A percentile compares a stretch with the other conserved stretches of the same genome.
phyloP scores from a whole-genome alignment of 257 asterid genomes.

The Mentha longifolia region DNA sequence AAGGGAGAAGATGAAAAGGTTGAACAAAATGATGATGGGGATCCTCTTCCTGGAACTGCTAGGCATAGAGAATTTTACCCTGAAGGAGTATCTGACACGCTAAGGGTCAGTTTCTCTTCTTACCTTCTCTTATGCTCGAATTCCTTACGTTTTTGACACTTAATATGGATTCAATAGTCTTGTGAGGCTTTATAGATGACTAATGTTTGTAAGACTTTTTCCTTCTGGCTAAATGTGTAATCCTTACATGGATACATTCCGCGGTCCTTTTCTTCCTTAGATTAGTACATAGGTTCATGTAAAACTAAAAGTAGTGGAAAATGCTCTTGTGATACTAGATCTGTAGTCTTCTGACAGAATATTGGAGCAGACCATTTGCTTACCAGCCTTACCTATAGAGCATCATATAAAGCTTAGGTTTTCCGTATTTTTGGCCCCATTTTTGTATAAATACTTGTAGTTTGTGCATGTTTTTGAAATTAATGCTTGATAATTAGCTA shows the following conservation, averaged over 20 bases:
- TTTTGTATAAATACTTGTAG: conserved; percentile 7
- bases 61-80: conserved; percentile 99
- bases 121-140: conserved; percentile 22
- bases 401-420: neutral
- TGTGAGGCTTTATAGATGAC: neutral
- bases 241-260: neutral
- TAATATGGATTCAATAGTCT: conserved; percentile 28
- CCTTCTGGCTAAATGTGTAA: neutral
- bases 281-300: neutral
- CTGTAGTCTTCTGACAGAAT: neutral
- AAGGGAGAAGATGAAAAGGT: conserved; percentile 70
- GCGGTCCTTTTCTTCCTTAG: neutral
- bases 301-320: neutral
- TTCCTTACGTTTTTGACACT: conserved; percentile 17
- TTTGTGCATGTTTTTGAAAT: conserved; percentile 12
- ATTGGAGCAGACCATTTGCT: neutral
- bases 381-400: neutral
- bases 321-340: neutral
- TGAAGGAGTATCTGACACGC: conserved; percentile 95
- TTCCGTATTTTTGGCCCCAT: neutral
- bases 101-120: conserved; percentile 62
- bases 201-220: neutral
- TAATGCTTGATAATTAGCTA: conserved; percentile 14
- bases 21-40: conserved; percentile 90
- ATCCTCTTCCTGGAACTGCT: conserved; percentile 95